phyloP scores from a whole-genome alignment of 75 land plant genomes.

The Pinus tabuliformis region DNA sequence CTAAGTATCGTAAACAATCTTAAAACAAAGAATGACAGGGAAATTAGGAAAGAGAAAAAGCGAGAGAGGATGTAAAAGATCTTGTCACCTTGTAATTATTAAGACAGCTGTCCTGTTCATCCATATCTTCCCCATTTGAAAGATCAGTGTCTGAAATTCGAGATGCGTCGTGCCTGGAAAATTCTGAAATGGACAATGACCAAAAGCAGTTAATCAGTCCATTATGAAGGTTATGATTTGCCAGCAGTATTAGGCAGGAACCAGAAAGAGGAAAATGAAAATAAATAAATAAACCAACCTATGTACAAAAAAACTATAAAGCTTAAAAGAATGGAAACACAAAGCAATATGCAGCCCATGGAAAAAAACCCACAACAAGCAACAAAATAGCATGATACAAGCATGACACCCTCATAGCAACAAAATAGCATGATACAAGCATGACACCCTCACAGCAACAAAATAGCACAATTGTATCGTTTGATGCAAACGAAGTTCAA shows the following conservation, averaged over 20 bases:
- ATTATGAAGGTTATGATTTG: background rate
- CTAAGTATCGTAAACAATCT: too few species aligned
- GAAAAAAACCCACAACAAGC: background rate
- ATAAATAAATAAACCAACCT: background rate
- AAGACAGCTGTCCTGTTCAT: conserved; percentile 13
- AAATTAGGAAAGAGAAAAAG: too few species aligned
- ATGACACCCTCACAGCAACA: too few species aligned
- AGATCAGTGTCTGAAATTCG: conserved; percentile 19
- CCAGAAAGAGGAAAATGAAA: background rate
- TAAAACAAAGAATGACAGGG: background rate
- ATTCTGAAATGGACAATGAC: conserved; percentile 22
- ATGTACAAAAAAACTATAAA: background rate
- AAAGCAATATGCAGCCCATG: background rate
- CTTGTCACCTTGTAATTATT: conserved; percentile 18
- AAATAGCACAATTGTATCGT: too few species aligned
- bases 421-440: too few species aligned
- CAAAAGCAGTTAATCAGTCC: background rate
- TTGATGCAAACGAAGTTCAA: too few species aligned
- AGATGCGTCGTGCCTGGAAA: conserved; percentile 17
- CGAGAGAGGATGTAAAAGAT: background rate
- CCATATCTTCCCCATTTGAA: conserved; percentile 18
- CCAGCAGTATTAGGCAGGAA: background rate
- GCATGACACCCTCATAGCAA: too few species aligned
- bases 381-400: too few species aligned
- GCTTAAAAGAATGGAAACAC: background rate